Evolutionary conservation across 495 filamentous ascomycete species (phyloP).

Genomic region (Penicillium cinerascens): DNA sequence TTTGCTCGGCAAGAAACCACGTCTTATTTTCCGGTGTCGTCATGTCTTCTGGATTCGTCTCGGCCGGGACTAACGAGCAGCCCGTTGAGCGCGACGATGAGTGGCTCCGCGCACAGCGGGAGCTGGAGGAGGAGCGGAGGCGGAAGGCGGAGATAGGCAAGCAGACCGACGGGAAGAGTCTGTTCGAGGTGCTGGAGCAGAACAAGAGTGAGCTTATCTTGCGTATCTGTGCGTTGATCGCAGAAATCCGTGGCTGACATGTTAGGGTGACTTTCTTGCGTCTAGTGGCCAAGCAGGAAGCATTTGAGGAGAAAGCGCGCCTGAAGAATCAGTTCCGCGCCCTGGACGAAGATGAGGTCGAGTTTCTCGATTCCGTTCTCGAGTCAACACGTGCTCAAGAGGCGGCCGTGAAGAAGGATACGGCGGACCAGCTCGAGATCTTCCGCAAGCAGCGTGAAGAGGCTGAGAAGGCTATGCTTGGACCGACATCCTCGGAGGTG

Average conservation of each 20-base stretch:
- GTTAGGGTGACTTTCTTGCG: slow-evolving; percentile 41
- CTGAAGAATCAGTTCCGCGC: slow-evolving; percentile 92
- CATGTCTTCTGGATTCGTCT: slow-evolving; percentile 89
- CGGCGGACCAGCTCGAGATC: slow-evolving; percentile 62
- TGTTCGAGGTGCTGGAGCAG: slow-evolving; percentile 84
- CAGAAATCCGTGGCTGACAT: slow-evolving; percentile 44
- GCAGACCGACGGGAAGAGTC: slow-evolving; percentile 62
- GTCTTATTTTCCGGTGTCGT: slow-evolving; percentile 12
- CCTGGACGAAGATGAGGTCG: slow-evolving; percentile 90
- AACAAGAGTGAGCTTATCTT: slow-evolving; percentile 74
- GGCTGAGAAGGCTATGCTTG: slow-evolving; percentile 52
- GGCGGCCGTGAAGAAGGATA: slow-evolving; percentile 68
- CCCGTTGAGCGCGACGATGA: slow-evolving; percentile 59
- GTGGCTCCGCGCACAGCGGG: slow-evolving; percentile 74
- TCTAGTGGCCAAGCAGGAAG: slow-evolving; percentile 88
- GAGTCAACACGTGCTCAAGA: slow-evolving; percentile 69
- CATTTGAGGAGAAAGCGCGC: slow-evolving; percentile 84
- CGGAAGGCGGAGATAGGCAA: slow-evolving; percentile 55
- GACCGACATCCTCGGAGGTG: slow-evolving; percentile 33
- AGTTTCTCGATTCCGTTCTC: slow-evolving; percentile 78
- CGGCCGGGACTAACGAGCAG: slow-evolving; percentile 71
- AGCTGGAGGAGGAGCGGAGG: slow-evolving; percentile 66
- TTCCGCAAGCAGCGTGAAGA: slow-evolving; percentile 71
- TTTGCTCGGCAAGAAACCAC: neutral
- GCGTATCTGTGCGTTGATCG: neutral